Conservation (phyloP, 2,329 filamentous ascomycete genomes). For the Cladosporium sp. region DNA sequence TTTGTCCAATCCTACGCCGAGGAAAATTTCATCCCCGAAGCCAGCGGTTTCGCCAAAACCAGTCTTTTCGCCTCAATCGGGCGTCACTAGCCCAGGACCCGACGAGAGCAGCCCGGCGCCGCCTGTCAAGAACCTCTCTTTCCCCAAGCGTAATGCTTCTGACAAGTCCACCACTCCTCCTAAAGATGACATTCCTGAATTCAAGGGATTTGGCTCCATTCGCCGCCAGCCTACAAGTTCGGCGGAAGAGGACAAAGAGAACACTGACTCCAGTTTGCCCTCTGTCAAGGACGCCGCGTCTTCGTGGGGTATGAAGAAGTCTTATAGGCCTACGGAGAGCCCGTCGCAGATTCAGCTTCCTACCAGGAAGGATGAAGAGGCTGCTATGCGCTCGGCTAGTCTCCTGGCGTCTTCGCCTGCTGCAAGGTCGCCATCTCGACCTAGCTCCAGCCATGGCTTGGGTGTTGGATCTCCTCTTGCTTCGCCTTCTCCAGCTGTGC, state of each 20-base stretch:
- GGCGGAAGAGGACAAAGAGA: constrained; percentile 33
- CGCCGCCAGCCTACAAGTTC: constrained; percentile 10
- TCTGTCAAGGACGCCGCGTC: constrained; percentile 45
- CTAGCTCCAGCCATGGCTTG: constrained; percentile 20
- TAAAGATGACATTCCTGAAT: constrained; percentile 17
- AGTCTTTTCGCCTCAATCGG: not conserved
- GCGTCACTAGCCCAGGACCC: not conserved
- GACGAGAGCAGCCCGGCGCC: not conserved
- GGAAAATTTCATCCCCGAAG: not conserved
- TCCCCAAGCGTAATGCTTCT: constrained; percentile 5
- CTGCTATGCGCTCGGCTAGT: constrained; percentile 46
- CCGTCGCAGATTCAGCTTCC: constrained; percentile 44
- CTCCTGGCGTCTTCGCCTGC: constrained; percentile 33
- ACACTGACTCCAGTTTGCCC: constrained; percentile 23
- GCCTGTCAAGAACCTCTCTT: not conserved
- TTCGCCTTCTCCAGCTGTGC: constrained; percentile 16
- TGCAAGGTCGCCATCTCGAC: constrained; percentile 26
- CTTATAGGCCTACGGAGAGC: constrained; percentile 18
- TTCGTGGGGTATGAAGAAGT: constrained; percentile 35
- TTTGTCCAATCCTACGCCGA: not conserved
- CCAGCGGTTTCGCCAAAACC: constrained; percentile 2
- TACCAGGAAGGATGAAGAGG: constrained; percentile 48
- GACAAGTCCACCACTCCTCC: constrained; percentile 13
- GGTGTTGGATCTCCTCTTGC: constrained; percentile 1
- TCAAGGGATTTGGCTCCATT: constrained; percentile 23